Evolutionary conservation across 768 basidiomycete genomes (phyloP).

Genomic region (Mycena albidolilacea): DNA sequence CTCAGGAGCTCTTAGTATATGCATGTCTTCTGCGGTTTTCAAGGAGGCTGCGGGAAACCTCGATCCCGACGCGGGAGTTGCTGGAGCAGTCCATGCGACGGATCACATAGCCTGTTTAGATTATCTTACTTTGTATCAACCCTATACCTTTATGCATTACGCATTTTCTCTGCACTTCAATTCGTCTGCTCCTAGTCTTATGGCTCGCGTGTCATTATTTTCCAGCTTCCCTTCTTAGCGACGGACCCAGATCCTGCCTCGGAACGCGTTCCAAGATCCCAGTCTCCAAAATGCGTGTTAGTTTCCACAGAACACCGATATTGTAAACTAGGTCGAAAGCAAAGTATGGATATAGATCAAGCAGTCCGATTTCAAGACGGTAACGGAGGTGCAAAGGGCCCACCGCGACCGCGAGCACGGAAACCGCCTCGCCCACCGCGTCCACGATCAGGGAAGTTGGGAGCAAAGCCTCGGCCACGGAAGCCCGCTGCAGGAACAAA

Average conservation of each 20-base stretch:
- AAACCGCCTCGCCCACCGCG: slow-evolving; percentile 32
- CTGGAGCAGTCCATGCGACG: slow-evolving; percentile 87
- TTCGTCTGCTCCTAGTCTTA: not conserved
- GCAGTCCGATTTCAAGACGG: slow-evolving; percentile 8
- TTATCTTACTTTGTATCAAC: slow-evolving; percentile 2
- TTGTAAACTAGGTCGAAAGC: not conserved
- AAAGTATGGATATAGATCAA: not conserved
- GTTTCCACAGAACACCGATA: slow-evolving; percentile 3
- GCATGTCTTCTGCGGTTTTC: slow-evolving; percentile 83
- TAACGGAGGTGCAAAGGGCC: slow-evolving; percentile 33
- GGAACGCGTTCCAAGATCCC: not conserved
- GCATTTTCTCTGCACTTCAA: slow-evolving; percentile 19
- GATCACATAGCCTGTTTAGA: slow-evolving; percentile 45
- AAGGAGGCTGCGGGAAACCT: slow-evolving; percentile 86
- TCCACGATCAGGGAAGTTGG: slow-evolving; percentile 31
- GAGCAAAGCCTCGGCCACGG: slow-evolving; percentile 36
- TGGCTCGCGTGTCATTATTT: too few species aligned
- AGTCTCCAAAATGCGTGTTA: not conserved
- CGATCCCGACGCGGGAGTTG: slow-evolving; percentile 68
- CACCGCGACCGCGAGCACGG: slow-evolving; percentile 35
- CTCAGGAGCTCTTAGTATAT: slow-evolving; percentile 77
- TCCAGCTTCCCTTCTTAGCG: too few species aligned
- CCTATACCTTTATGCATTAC: slow-evolving; percentile 18
- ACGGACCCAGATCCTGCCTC: not conserved
- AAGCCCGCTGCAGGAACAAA: slow-evolving; percentile 28